Conservation (phyloP, 2,329 filamentous ascomycete species). For the Scedosporium dehoogii region DNA sequence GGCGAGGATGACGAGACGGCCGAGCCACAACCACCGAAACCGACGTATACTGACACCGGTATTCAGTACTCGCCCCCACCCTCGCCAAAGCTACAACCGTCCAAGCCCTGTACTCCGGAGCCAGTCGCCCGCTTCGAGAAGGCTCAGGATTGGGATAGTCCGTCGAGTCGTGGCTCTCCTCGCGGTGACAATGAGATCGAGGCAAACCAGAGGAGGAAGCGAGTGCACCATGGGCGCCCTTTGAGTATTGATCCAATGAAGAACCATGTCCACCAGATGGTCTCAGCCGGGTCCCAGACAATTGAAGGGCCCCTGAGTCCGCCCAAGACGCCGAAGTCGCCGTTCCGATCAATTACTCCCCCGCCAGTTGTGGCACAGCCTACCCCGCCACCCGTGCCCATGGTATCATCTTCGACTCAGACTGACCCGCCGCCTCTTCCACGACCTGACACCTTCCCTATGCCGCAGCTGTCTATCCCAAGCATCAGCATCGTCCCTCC, state of each 20-base stretch:
- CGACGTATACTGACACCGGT: slow-evolving; percentile 62
- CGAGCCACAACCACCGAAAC: slow-evolving; percentile 18
- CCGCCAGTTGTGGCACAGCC: slow-evolving; percentile 19
- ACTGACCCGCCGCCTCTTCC: slow-evolving; percentile 35
- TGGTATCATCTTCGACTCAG: slow-evolving; percentile 52
- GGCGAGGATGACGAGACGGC: slow-evolving; percentile 38
- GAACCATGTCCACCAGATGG: slow-evolving; percentile 38
- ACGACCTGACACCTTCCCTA: slow-evolving; percentile 15
- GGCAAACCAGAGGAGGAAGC: slow-evolving; percentile 64
- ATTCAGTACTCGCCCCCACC: slow-evolving; percentile 76
- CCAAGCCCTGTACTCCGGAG: slow-evolving; percentile 32
- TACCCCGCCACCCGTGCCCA: slow-evolving; percentile 19
- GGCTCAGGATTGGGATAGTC: slow-evolving; percentile 31
- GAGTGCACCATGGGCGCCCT: slow-evolving; percentile 45
- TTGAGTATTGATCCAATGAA: slow-evolving; percentile 35
- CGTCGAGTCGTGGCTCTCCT: slow-evolving; percentile 14
- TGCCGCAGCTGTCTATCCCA: slow-evolving; percentile 52
- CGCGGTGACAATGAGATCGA: slow-evolving; percentile 51
- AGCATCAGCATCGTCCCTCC: slow-evolving; percentile 90
- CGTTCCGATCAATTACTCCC: slow-evolving; percentile 29
- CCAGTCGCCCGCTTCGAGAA: slow-evolving; percentile 25
- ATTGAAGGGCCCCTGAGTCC: slow-evolving; percentile 52
- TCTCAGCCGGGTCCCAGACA: slow-evolving; percentile 56
- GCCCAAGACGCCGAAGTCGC: slow-evolving; percentile 52
- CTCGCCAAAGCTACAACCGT: slow-evolving; percentile 48